Evolutionary conservation across 495 filamentous ascomycete species (phyloP), one percentile per base, ranked within the genome.

Genomic region (Rhizodiscina lignyota): DNA sequence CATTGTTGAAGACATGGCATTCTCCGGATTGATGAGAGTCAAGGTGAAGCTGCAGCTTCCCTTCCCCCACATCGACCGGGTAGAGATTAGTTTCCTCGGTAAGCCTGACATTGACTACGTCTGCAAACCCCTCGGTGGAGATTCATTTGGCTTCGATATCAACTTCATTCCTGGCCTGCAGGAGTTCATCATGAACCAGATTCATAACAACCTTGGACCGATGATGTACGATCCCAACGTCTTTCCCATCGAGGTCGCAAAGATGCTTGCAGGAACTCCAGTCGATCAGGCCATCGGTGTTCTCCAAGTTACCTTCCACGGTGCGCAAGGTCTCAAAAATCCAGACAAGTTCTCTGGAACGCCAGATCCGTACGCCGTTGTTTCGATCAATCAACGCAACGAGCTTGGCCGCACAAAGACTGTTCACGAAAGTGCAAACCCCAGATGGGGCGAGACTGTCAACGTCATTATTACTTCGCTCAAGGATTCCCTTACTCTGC

Each of bases 181-280:
- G 55, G 67, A 50, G 40, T 96, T 96, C 59, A 96, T 99, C 48
- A 76, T 81, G 58, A 91, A 96, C 36, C 82, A 89, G 56, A 87
- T 99, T 38, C 91, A 99, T 57, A 72, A 68, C 42, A 94, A 84
- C 45, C 61, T 97, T 23, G 73, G 72, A 2, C 89, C 89, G 8
- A 96, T 99, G 76, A 87, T 96, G 78, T 96, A 96, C 47, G 77
- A 73, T 32, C 89, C 89, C 5, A 93, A 96, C 48, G 85, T 92
- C 21, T 99, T 96, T 68, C 92, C 89, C 15, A 83, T 99, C 43
- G 91, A 99, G 49, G 81, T 99, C 36, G 89, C 89, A 36, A 96
- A 99, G 64, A 85, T 99, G 82, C 69, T 99, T 36, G 80, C 87
- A n/a, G 89, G 89, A 39, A 83, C 78, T 34, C 72, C 91, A 0